phyloP scores from a whole-genome alignment of 305 asterid genomes.

The Solanum chacoense region DNA sequence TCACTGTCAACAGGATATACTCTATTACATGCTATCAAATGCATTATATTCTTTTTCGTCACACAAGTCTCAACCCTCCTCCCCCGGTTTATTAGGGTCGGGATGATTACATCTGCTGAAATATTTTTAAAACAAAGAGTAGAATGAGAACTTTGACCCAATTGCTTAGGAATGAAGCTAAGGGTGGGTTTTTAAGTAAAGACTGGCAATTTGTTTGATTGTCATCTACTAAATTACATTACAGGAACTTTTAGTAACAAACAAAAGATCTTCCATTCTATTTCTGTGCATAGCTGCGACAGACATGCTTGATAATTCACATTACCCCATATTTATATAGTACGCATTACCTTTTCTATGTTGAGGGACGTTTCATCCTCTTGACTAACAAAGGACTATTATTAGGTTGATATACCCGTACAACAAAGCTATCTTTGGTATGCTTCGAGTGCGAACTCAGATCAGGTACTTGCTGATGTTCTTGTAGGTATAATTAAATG shows the following conservation, averaged over 20 bases:
- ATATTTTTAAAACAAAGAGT: background rate
- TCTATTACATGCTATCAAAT: background rate
- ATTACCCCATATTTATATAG: background rate
- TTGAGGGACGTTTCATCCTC: background rate
- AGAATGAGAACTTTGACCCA: background rate
- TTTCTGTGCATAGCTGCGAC: background rate
- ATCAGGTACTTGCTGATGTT: background rate
- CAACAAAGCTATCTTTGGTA: conserved; percentile 86
- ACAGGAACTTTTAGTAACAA: background rate
- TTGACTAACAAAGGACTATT: background rate
- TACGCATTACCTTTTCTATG: background rate
- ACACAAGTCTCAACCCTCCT: background rate
- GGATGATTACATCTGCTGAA: background rate
- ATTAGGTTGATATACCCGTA: conserved; percentile 59
- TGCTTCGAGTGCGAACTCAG: conserved; percentile 25
- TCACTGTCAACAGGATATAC: background rate
- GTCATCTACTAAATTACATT: background rate
- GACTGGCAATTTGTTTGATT: too few species aligned
- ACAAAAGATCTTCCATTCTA: background rate
- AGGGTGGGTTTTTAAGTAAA: background rate
- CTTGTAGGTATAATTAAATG: background rate
- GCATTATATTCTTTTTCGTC: background rate
- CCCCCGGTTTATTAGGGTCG: background rate
- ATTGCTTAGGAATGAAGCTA: background rate
- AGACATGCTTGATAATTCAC: background rate